phyloP scores from a whole-genome alignment of 192 early-diverging fungal species.

The Ambispora gerdemannii region DNA sequence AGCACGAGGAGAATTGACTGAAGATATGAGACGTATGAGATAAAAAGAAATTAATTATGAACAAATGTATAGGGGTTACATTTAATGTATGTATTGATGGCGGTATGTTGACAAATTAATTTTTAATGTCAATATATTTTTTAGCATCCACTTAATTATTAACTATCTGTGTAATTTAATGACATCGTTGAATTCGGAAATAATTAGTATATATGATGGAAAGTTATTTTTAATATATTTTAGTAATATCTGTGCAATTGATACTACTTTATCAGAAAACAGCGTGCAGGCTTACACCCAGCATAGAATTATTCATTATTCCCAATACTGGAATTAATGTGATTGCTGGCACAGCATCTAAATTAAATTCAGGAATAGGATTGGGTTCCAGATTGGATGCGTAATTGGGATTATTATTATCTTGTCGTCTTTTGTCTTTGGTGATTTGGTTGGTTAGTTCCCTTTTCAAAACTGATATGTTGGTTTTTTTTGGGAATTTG shows the following conservation, averaged over 20 bases:
- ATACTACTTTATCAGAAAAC: too few species aligned
- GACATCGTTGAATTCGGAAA: too few species aligned
- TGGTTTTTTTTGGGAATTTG: not conserved
- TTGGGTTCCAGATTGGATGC: not conserved
- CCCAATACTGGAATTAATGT: slow-evolving; percentile 19
- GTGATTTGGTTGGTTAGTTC: too few species aligned
- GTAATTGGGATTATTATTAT: too few species aligned
- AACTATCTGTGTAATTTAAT: too few species aligned
- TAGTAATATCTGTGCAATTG: too few species aligned
- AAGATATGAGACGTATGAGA: slow-evolving; percentile 41
- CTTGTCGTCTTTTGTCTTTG: too few species aligned
- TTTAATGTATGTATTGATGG: not conserved
- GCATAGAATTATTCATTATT: not conserved
- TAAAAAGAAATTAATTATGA: not conserved
- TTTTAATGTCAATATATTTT: too few species aligned
- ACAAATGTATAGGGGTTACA: too few species aligned
- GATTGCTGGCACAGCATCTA: not conserved
- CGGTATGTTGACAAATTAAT: not conserved
- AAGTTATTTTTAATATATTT: too few species aligned
- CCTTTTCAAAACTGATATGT: not conserved
- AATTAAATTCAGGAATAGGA: not conserved
- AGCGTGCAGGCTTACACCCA: slow-evolving; percentile 19
- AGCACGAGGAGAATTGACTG: slow-evolving; percentile 60
- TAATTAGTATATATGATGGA: too few species aligned
- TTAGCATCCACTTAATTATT: too few species aligned